Conservation (phyloP, 345 rosid genomes). For the Syzygium aromaticum region DNA sequence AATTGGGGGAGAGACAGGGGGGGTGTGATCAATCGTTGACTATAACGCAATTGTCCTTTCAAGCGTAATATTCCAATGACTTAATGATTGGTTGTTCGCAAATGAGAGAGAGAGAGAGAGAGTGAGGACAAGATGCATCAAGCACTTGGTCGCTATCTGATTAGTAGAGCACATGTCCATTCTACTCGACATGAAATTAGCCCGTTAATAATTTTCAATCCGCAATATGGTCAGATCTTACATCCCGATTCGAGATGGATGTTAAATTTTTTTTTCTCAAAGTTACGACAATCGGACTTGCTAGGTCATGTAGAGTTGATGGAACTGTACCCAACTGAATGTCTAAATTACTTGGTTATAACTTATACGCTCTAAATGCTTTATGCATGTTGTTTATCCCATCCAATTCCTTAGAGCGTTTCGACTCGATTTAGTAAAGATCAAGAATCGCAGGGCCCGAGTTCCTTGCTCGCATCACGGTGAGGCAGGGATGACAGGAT, state of each 20-base stretch:
- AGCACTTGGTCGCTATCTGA: not conserved
- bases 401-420: not conserved
- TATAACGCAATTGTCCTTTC: not conserved
- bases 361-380: not conserved
- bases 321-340: not conserved
- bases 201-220: not conserved
- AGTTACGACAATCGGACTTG: not conserved
- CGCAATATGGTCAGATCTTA: not conserved
- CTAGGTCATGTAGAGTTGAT: not conserved
- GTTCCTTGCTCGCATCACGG: not conserved
- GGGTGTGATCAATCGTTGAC: not conserved
- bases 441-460: not conserved
- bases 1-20: not conserved
- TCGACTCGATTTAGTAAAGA: not conserved
- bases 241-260: not conserved
- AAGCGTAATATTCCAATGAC: not conserved
- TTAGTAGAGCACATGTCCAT: not conserved
- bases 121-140: not conserved
- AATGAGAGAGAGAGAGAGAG: not conserved
- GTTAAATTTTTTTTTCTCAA: not conserved
- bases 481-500: not conserved
- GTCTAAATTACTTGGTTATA: not conserved
- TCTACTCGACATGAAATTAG: not conserved
- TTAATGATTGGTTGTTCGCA: not conserved
- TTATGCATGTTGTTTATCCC: not conserved